Percentiles rank a stretch among this genome's conserved stretches.
phyloP scores from a whole-genome alignment of 2,329 filamentous ascomycete genomes.

The Thelonectria olida region DNA sequence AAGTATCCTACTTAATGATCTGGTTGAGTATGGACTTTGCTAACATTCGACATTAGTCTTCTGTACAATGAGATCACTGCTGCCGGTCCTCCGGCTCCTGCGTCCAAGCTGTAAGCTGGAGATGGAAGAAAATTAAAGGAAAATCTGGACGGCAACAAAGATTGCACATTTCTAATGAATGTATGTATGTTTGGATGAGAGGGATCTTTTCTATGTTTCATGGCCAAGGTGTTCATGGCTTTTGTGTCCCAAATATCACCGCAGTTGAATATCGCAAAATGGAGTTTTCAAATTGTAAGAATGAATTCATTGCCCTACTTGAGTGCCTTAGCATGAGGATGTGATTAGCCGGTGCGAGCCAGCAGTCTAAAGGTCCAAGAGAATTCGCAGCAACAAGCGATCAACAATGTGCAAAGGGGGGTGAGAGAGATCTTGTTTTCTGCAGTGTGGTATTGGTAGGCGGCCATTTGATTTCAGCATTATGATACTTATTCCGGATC shows the following conservation, averaged over 20 bases:
- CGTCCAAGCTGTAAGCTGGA: slow-evolving; percentile 68
- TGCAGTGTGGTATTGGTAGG: too few species aligned
- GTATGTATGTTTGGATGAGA: slow-evolving; percentile 13
- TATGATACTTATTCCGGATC: too few species aligned
- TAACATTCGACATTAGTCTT: slow-evolving; percentile 60
- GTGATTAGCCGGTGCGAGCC: too few species aligned
- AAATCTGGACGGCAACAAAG: slow-evolving; percentile 17
- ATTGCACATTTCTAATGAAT: slow-evolving; percentile 9
- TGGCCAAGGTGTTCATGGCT: slow-evolving; percentile 12
- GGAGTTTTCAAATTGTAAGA: not conserved
- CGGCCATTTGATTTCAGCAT: too few species aligned
- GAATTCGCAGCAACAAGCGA: too few species aligned
- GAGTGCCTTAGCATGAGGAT: not conserved
- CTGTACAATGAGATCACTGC: slow-evolving; percentile 90
- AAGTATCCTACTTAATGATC: slow-evolving; percentile 52
- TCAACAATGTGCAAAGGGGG: too few species aligned
- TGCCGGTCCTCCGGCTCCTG: slow-evolving; percentile 67
- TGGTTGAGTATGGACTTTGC: slow-evolving; percentile 10
- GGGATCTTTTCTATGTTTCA: slow-evolving; percentile 13
- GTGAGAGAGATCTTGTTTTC: too few species aligned
- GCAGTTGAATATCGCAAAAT: slow-evolving; percentile 10
- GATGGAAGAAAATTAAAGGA: not conserved
- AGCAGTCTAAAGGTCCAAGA: too few species aligned
- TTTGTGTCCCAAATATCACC: slow-evolving; percentile 10
- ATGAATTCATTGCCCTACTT: not conserved